phyloP scores from a whole-genome alignment of 148 eudicot species.

The Amaranthus cruentus region DNA sequence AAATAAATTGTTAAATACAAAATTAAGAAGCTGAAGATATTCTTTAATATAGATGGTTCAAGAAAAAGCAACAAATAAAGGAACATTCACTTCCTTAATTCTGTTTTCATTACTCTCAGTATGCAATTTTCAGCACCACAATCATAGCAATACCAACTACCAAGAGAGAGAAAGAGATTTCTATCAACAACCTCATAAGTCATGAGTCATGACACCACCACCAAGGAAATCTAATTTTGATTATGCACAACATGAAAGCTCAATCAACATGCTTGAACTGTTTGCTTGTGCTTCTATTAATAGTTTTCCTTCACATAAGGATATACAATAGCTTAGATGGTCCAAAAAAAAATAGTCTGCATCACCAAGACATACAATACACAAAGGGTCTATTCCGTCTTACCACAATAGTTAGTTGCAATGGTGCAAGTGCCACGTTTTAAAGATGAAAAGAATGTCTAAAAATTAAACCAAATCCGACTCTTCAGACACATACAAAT shows the following conservation, averaged over 20 bases:
- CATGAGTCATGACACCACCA: not conserved
- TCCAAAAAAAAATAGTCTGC: not conserved
- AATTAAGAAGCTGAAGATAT: not conserved
- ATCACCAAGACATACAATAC: not conserved
- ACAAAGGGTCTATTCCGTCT: not conserved
- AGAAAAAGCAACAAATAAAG: not conserved
- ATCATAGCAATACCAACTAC: not conserved
- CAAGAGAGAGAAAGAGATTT: not conserved
- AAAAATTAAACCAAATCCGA: not conserved
- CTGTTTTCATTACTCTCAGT: not conserved
- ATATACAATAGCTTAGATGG: too few relatives aligned
- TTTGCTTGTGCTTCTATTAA: not conserved
- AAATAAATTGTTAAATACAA: slow-evolving; percentile 7
- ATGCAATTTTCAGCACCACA: not conserved
- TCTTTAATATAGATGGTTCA: not conserved
- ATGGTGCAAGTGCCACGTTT: not conserved
- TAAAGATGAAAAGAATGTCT: not conserved
- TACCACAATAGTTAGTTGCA: not conserved
- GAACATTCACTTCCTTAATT: slow-evolving; percentile 7
- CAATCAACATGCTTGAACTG: not conserved
- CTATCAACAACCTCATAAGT: not conserved
- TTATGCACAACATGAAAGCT: not conserved
- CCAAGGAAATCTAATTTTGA: not conserved
- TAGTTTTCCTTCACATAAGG: not conserved
- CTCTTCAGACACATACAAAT: not conserved